Evolutionary conservation across 495 filamentous ascomycete genomes (phyloP).

Genomic region (Hypoxylon lenormandii): DNA sequence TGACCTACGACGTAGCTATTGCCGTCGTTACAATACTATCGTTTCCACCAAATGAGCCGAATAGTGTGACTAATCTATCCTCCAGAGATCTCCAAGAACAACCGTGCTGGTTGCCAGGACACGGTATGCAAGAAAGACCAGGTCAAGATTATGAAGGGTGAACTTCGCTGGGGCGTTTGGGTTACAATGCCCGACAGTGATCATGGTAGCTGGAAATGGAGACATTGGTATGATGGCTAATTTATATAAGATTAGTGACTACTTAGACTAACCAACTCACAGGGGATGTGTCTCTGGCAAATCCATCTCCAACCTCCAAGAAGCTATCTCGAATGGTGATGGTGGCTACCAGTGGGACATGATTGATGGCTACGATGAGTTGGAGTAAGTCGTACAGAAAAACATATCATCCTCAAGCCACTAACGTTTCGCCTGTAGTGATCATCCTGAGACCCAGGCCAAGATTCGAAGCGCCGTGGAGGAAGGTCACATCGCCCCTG

Average conservation of each 20-base stretch:
- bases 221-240: conserved; percentile 75
- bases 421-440: conserved; percentile 37
- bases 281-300: conserved; percentile 86
- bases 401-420: background rate
- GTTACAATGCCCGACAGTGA: conserved; percentile 62
- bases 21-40: background rate
- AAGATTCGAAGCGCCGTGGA: conserved; percentile 73
- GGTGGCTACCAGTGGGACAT: conserved; percentile 58
- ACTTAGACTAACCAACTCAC: conserved; percentile 11
- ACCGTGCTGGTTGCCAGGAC: conserved; percentile 76
- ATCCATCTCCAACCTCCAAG: conserved; percentile 68
- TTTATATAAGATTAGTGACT: conserved; percentile 13
- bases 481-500: conserved; percentile 78
- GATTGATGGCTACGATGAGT: conserved; percentile 79
- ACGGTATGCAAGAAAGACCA: conserved; percentile 71
- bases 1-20: conserved; percentile 12
- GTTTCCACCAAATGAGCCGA: background rate
- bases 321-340: conserved; percentile 52
- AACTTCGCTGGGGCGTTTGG: conserved; percentile 76
- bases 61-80: conserved; percentile 36
- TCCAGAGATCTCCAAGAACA: conserved; percentile 70
- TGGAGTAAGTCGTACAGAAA: conserved; percentile 57
- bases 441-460: conserved; percentile 64
- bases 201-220: conserved; percentile 69
- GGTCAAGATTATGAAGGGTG: conserved; percentile 79